Percentiles rank a stretch among this genome's conserved stretches.
phyloP scores from a whole-genome alignment of 176 grass and related monocot species.

The Canna indica region DNA sequence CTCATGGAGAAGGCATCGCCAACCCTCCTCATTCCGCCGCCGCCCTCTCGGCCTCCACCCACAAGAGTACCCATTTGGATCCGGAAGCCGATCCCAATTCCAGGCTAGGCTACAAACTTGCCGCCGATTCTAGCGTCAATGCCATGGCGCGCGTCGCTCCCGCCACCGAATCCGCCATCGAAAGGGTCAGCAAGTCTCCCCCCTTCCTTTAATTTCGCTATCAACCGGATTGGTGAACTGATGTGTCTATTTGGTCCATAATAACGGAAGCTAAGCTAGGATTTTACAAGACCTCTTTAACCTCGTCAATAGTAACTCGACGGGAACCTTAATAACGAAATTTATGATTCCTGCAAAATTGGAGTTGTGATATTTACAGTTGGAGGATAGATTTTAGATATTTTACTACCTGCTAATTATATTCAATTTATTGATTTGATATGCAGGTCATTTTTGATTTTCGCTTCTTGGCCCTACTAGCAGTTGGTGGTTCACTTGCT shows the following conservation, averaged over 20 bases:
- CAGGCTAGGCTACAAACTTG: not conserved
- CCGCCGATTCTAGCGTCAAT: slow-evolving; percentile 8
- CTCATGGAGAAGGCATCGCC: not conserved
- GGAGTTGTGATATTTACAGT: not conserved
- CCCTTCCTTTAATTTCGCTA: not conserved
- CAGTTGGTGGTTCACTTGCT: slow-evolving; percentile 66
- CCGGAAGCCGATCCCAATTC: not conserved
- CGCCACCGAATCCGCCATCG: slow-evolving; percentile 41
- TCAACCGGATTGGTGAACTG: too few species aligned
- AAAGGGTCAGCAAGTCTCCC: slow-evolving; percentile 34
- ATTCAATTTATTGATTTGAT: not conserved
- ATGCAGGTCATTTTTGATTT: slow-evolving; percentile 86
- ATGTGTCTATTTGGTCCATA: too few species aligned
- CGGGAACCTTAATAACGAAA: too few species aligned
- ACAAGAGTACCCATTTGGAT: not conserved
- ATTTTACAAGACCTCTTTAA: not conserved
- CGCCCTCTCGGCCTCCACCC: not conserved
- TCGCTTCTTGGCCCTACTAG: slow-evolving; percentile 84
- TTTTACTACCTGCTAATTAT: not conserved
- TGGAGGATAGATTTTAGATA: not conserved
- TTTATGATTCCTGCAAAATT: too few species aligned
- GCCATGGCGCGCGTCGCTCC: not conserved
- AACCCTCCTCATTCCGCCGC: not conserved
- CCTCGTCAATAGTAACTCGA: too few species aligned
- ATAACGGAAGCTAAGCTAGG: not conserved